These are phyloP conservation scores for Erysimum cheiranthoides DNA, from an alignment of 345 rosid species.

Conservation along the genomic window DNA sequence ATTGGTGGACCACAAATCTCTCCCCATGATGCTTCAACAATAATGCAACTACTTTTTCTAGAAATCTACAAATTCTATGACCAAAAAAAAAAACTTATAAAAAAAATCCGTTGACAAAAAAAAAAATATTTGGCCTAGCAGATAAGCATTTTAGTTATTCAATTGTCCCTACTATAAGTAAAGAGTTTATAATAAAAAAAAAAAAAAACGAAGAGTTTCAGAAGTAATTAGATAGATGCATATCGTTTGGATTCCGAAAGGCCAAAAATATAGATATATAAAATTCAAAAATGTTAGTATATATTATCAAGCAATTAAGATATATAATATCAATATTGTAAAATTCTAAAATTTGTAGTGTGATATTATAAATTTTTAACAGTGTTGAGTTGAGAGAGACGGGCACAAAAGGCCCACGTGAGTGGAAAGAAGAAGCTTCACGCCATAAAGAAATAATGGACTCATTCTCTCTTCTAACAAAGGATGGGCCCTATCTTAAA, in stretches of 20 bases:
- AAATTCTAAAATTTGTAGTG: background rate
- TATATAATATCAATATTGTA: background rate
- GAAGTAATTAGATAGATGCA: background rate
- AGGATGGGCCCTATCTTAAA: constrained; percentile 8
- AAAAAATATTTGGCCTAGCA: too few relatives aligned
- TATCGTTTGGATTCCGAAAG: background rate
- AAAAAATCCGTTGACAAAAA: too few relatives aligned
- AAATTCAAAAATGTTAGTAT: too few relatives aligned
- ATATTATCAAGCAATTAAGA: too few relatives aligned
- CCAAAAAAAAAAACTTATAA: background rate
- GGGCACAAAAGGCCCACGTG: constrained; percentile 25
- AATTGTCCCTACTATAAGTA: too few relatives aligned
- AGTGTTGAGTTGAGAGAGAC: background rate
- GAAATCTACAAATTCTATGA: background rate
- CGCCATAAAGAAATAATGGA: constrained; percentile 36
- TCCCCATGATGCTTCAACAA: constrained; percentile 7
- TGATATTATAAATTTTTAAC: background rate
- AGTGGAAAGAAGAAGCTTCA: constrained; percentile 29
- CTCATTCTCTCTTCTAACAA: background rate
- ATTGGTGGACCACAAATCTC: constrained; percentile 22
- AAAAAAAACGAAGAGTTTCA: background rate
- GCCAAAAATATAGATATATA: background rate
- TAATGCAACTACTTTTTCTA: constrained; percentile 13
- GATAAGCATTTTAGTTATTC: too few relatives aligned
- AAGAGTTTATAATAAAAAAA: too few relatives aligned